A percentile compares a stretch with the other conserved stretches of the same genome.
phyloP scores from a whole-genome alignment of 208 protist genomes.

The Phytomonas sp. region DNA sequence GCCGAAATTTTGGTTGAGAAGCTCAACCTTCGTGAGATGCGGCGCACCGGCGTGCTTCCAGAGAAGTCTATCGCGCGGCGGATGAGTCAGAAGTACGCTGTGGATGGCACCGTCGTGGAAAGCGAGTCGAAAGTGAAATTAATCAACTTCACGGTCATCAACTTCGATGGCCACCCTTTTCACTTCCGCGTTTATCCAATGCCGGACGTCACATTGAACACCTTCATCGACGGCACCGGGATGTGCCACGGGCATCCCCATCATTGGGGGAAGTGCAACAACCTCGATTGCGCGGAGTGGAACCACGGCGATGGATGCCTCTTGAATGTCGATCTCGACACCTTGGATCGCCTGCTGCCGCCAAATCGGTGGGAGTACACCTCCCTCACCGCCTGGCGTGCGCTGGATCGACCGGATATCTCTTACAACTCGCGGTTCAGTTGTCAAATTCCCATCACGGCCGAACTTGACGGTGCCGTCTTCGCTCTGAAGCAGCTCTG shows the following conservation, averaged over 20 bases:
- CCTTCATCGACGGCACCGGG: conserved; percentile 82
- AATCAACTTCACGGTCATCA: conserved; percentile 84
- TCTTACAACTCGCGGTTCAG: conserved; percentile 85
- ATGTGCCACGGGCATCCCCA: conserved; percentile 81
- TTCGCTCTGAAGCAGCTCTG: conserved; percentile 86
- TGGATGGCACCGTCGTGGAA: conserved; percentile 70
- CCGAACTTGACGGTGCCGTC: conserved; percentile 75
- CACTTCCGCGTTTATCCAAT: conserved; percentile 85
- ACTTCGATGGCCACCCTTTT: conserved; percentile 85
- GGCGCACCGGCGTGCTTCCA: conserved; percentile 61
- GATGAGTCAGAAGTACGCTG: conserved; percentile 76
- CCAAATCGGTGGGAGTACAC: conserved; percentile 88
- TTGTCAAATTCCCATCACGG: conserved; percentile 82
- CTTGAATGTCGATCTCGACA: conserved; percentile 88
- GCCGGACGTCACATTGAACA: conserved; percentile 88
- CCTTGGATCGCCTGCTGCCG: conserved; percentile 67
- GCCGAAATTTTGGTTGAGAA: conserved; percentile 85
- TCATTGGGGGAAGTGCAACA: conserved; percentile 85
- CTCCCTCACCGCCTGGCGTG: conserved; percentile 67
- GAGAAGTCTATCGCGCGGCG: conserved; percentile 82
- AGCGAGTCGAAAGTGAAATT: conserved; percentile 64
- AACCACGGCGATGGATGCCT: conserved; percentile 87
- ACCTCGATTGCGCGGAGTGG: conserved; percentile 83
- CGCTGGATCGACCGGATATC: conserved; percentile 74
- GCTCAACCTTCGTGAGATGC: conserved; percentile 78